Evolutionary conservation across 1,284 basidiomycete species (phyloP).

Genomic region (Puccinia horiana): DNA sequence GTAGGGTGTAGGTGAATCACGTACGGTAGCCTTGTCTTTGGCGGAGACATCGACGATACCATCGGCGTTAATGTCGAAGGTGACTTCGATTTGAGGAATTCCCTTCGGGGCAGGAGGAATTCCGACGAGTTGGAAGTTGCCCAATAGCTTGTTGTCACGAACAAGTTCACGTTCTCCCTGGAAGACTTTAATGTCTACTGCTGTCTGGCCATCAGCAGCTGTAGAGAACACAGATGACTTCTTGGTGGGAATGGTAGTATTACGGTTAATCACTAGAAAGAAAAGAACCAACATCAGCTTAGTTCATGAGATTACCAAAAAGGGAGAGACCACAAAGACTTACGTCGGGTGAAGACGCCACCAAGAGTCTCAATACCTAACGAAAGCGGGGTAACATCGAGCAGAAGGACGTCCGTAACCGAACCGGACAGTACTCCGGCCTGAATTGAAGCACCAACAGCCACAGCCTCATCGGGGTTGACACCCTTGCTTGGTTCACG

Average conservation of each 20-base stretch:
- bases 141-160: conserved; percentile 97
- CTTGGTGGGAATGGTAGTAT: conserved; percentile 99
- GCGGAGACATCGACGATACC: conserved; percentile 97
- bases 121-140: conserved; percentile 97
- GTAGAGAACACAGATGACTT: conserved; percentile 99
- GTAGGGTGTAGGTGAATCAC: not conserved
- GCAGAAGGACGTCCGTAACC: conserved; percentile 91
- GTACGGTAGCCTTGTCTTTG: conserved; percentile 85
- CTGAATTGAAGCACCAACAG: conserved; percentile 88
- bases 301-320: conserved; percentile 49
- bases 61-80: conserved; percentile 96
- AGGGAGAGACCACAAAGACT: conserved; percentile 61
- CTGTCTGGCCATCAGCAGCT: conserved; percentile 77
- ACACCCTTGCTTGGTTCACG: conserved; percentile 96
- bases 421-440: conserved; percentile 94
- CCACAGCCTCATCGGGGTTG: conserved; percentile 93
- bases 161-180: conserved; percentile 98
- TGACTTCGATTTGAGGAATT: conserved; percentile 97
- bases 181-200: conserved; percentile 78
- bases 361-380: conserved; percentile 90
- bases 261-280: conserved; percentile 68
- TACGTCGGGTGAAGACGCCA: conserved; percentile 85
- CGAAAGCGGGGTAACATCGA: conserved; percentile 92
- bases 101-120: conserved; percentile 97
- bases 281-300: conserved; percentile 59